phyloP scores from a whole-genome alignment of 306 rosid species.

The Boehmeria nivea region DNA sequence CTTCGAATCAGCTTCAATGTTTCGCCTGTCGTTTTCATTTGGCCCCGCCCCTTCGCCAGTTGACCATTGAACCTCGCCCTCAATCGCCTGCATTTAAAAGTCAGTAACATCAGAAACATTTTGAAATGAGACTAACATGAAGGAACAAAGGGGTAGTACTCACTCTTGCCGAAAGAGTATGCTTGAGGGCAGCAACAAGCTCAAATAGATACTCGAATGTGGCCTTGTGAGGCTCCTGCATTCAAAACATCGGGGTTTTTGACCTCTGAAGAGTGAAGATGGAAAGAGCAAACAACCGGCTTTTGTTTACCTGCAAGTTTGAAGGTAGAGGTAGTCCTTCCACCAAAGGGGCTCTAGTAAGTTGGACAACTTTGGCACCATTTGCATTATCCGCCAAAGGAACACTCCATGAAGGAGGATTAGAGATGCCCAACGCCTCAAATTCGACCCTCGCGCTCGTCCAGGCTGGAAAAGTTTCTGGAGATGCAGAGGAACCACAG shows the following conservation, averaged over 20 bases:
- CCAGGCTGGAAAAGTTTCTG: slow-evolving; percentile 36
- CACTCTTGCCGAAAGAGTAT: slow-evolving; percentile 58
- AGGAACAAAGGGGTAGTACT: slow-evolving; percentile 22
- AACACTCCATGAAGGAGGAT: slow-evolving; percentile 76
- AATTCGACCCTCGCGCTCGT: slow-evolving; percentile 48
- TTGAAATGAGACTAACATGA: neutral
- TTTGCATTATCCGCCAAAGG: slow-evolving; percentile 50
- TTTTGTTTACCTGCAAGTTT: slow-evolving; percentile 51
- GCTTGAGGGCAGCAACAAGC: slow-evolving; percentile 78
- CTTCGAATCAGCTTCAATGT: slow-evolving; percentile 1
- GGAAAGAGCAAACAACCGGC: neutral
- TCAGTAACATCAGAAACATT: neutral
- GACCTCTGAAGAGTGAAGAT: slow-evolving; percentile 5
- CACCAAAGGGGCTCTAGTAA: slow-evolving; percentile 68
- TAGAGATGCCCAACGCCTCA: slow-evolving; percentile 55
- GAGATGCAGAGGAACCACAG: neutral
- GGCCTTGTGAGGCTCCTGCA: slow-evolving; percentile 78
- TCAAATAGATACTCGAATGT: slow-evolving; percentile 76
- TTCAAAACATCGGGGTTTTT: slow-evolving; percentile 11
- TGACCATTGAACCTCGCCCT: slow-evolving; percentile 19
- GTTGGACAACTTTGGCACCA: slow-evolving; percentile 53
- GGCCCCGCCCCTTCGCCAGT: neutral
- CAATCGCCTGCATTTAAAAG: slow-evolving; percentile 34
- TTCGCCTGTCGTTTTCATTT: slow-evolving; percentile 4
- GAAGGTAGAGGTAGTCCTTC: slow-evolving; percentile 87